Conservation (phyloP, 257 asterid species). For the Solanum habrochaites region DNA sequence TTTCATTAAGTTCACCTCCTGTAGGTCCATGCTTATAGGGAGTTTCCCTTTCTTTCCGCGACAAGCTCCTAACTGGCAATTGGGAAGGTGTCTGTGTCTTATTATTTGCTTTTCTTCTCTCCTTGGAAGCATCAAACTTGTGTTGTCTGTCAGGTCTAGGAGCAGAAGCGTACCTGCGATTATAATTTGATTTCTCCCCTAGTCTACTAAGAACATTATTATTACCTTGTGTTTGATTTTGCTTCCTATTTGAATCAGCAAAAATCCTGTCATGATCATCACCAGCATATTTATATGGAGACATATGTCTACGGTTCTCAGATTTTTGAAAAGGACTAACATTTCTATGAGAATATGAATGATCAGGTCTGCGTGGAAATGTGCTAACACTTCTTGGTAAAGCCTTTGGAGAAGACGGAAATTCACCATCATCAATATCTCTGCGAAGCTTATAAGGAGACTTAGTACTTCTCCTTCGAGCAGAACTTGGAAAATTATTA, state of each 20-base stretch:
- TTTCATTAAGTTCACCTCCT: constrained; percentile 62
- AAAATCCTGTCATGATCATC: not conserved
- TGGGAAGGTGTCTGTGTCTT: constrained; percentile 6
- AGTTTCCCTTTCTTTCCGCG: constrained; percentile 17
- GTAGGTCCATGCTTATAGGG: constrained; percentile 21
- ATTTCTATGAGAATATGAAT: constrained; percentile 6
- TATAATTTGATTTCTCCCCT: constrained; percentile 11
- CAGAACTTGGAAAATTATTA: not conserved
- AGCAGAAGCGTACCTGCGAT: constrained; percentile 40
- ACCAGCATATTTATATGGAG: constrained; percentile 23
- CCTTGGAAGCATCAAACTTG: constrained; percentile 7
- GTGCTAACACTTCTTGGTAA: not conserved
- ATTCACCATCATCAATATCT: constrained; percentile 1
- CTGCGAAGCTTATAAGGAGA: constrained; percentile 22
- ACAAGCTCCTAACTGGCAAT: not conserved
- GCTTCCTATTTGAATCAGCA: not conserved
- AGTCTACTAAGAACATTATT: constrained; percentile 11
- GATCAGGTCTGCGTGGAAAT: constrained; percentile 1
- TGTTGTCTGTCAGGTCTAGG: constrained; percentile 26
- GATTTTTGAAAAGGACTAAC: constrained; percentile 20
- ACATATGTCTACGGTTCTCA: constrained; percentile 26
- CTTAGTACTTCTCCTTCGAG: constrained; percentile 23
- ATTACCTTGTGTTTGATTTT: not conserved
- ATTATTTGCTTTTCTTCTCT: constrained; percentile 12
- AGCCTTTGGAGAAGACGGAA: not conserved